phyloP scores from a whole-genome alignment of 495 filamentous ascomycete genomes.

The Xylaria intraflava region DNA sequence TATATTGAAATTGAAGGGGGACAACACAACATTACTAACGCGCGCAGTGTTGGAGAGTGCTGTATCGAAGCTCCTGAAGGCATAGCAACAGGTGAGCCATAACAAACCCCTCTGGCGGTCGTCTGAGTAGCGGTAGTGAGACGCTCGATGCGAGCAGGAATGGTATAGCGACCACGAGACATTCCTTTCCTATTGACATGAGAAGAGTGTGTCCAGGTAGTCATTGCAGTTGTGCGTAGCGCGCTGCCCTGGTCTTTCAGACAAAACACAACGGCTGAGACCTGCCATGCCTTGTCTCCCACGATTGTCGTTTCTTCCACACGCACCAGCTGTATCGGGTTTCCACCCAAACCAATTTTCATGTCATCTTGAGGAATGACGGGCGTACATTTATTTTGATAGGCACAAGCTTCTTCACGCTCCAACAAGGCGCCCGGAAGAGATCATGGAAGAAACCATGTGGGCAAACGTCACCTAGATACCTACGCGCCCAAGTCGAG shows the following conservation, averaged over 20 bases:
- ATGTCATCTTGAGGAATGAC: background rate
- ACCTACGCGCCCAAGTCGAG: no score
- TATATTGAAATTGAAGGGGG: slow-evolving; percentile 15
- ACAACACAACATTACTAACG: background rate
- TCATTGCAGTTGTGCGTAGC: background rate
- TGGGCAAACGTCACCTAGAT: no score
- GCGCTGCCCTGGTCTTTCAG: background rate
- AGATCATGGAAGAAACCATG: no score
- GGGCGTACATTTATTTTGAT: no score
- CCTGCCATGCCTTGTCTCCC: slow-evolving; percentile 5
- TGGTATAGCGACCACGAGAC: slow-evolving; percentile 17
- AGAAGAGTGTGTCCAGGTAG: background rate
- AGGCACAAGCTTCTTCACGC: no score
- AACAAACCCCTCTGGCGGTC: slow-evolving; percentile 12
- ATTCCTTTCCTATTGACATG: slow-evolving; percentile 14
- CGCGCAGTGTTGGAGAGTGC: background rate
- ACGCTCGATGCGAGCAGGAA: no score
- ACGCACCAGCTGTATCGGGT: background rate
- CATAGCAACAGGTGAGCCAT: slow-evolving; percentile 13
- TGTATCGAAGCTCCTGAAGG: background rate
- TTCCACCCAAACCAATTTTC: background rate
- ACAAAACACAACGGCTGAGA: slow-evolving; percentile 4
- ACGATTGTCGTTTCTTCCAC: background rate
- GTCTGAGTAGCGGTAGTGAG: background rate
- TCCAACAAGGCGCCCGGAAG: no score